phyloP scores from a whole-genome alignment of 106 monocot genomes.

The Alisma plantagoaquatica region DNA sequence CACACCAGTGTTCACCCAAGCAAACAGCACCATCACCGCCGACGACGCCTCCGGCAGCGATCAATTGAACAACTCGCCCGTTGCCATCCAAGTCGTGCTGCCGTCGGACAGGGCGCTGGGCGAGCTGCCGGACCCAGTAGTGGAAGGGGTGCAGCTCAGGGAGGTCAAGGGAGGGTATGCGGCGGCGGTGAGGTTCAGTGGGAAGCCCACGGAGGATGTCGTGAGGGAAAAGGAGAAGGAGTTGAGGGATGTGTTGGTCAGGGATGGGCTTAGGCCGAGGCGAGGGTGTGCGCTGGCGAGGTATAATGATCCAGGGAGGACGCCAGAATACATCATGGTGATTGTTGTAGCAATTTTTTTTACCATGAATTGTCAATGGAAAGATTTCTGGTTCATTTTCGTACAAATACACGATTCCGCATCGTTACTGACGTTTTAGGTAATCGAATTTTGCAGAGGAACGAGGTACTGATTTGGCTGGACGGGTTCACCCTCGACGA shows the following conservation, averaged over 20 bases:
- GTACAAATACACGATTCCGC: neutral
- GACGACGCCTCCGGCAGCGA: too few relatives aligned
- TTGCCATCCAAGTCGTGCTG: conserved; percentile 78
- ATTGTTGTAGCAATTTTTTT: neutral
- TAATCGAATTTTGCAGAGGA: conserved; percentile 28
- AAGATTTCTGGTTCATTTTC: too few relatives aligned
- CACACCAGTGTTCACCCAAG: conserved; percentile 78
- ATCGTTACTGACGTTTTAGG: neutral
- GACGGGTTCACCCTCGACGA: conserved; percentile 35
- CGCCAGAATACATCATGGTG: conserved; percentile 90
- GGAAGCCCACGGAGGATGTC: conserved; percentile 51
- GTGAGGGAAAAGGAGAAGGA: conserved; percentile 41
- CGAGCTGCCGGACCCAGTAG: conserved; percentile 60
- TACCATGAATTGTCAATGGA: neutral
- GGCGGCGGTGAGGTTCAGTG: conserved; percentile 72
- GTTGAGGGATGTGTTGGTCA: conserved; percentile 38
- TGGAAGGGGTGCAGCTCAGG: conserved; percentile 44
- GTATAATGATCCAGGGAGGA: conserved; percentile 85
- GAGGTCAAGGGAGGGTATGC: conserved; percentile 49
- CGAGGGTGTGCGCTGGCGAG: conserved; percentile 78
- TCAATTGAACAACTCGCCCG: conserved; percentile 45
- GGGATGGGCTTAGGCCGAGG: conserved; percentile 47
- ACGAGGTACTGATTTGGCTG: conserved; percentile 72
- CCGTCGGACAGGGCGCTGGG: conserved; percentile 49
- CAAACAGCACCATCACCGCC: conserved; percentile 30